phyloP scores from a whole-genome alignment of 345 rosid genomes.

The Diplotaxis tenuifolia region DNA sequence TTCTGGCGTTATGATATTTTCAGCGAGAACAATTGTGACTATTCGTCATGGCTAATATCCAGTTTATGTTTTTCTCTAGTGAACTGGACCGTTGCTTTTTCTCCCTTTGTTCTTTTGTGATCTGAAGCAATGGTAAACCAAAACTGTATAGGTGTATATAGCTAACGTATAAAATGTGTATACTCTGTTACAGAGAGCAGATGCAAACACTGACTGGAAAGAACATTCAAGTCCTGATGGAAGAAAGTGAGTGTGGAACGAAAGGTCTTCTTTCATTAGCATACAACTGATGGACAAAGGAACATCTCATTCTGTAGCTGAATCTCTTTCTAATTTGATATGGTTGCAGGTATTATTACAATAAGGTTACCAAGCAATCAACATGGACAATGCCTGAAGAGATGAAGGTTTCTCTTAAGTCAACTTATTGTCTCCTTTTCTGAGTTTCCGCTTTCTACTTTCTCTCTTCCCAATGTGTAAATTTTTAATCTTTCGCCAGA shows the following conservation, averaged over 20 bases:
- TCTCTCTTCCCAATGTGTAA: slow-evolving; percentile 14
- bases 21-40: neutral
- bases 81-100: slow-evolving; percentile 20
- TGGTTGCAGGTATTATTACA: slow-evolving; percentile 70
- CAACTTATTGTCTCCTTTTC: slow-evolving; percentile 6
- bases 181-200: slow-evolving; percentile 67
- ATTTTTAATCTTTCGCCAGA: slow-evolving; percentile 43
- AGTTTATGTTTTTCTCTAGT: neutral
- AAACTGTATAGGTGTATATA: slow-evolving; percentile 6
- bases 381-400: slow-evolving; percentile 92
- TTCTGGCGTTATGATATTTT: slow-evolving; percentile 4
- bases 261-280: slow-evolving; percentile 3
- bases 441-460: slow-evolving; percentile 5
- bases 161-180: slow-evolving; percentile 14
- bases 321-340: slow-evolving; percentile 21
- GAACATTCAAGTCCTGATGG: slow-evolving; percentile 92
- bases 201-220: slow-evolving; percentile 94
- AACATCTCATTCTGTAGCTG: slow-evolving; percentile 21
- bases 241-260: slow-evolving; percentile 58
- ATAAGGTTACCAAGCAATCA: slow-evolving; percentile 82
- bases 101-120: slow-evolving; percentile 6
- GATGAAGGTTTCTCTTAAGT: slow-evolving; percentile 59
- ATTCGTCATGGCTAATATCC: neutral
- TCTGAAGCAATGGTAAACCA: slow-evolving; percentile 8
- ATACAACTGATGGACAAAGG: slow-evolving; percentile 1